A percentile compares a stretch with the other conserved stretches of the same genome.
Evolutionary conservation across 805 yeast genomes (phyloP).

Genomic region (Naumovozyma baii): DNA sequence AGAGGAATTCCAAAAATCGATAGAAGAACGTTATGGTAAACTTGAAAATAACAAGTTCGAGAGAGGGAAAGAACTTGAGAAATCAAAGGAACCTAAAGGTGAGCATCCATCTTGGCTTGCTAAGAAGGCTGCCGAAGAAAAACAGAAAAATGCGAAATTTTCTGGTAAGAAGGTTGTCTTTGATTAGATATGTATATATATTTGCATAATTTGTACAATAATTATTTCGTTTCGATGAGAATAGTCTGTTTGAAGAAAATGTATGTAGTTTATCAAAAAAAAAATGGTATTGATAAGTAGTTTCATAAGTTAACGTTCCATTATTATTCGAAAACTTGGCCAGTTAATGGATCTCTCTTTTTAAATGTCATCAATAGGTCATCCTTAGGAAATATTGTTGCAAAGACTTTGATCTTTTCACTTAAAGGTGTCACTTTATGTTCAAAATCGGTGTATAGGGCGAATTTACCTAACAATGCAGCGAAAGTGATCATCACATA

Average conservation of each 20-base stretch:
- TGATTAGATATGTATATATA: constrained; percentile 33
- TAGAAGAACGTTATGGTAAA: neutral
- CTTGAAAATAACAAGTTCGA: neutral
- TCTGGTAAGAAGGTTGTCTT: constrained; percentile 79
- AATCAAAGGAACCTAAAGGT: constrained; percentile 5
- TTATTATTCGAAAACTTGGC: constrained; percentile 20
- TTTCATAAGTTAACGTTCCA: no score
- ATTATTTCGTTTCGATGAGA: no score
- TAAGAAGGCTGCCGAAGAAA: constrained; percentile 62
- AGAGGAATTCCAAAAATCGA: neutral
- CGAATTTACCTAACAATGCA: constrained; percentile 84
- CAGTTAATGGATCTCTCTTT: constrained; percentile 45
- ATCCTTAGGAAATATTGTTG: constrained; percentile 96
- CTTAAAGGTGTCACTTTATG: constrained; percentile 77
- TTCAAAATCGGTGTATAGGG: constrained; percentile 66
- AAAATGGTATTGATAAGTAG: no score
- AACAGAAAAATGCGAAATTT: constrained; percentile 54
- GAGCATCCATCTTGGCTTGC: constrained; percentile 98
- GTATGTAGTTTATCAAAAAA: no score
- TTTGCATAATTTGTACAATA: no score
- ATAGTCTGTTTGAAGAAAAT: no score
- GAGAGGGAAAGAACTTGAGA: constrained; percentile 16
- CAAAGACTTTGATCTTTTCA: constrained; percentile 91
- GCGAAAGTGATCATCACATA: constrained; percentile 88
- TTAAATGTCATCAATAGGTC: constrained; percentile 75